Percentiles rank a stretch among this genome's conserved stretches.
Conservation (phyloP, 1,284 basidiomycete genomes). For the Irpex sp. region DNA sequence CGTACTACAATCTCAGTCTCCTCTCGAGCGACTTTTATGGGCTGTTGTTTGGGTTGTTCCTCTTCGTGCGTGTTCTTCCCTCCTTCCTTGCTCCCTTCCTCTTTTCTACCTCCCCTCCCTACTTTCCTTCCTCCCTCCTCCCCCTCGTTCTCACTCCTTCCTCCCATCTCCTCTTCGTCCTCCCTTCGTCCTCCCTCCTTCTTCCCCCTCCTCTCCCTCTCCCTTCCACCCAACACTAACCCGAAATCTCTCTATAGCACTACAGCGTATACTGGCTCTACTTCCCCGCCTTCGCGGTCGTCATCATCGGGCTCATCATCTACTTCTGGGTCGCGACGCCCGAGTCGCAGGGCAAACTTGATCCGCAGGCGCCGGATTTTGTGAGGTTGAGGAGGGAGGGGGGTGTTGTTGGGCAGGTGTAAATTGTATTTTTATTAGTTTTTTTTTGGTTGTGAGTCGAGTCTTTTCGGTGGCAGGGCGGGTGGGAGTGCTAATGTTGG, state of each 20-base stretch:
- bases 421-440: background rate
- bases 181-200: too few relatives aligned
- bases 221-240: too few relatives aligned
- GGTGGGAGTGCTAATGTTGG: too few relatives aligned
- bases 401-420: constrained; percentile 24
- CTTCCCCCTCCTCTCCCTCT: too few relatives aligned
- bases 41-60: constrained; percentile 63
- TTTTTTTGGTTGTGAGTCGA: background rate
- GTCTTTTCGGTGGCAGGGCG: too few relatives aligned
- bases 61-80: constrained; percentile 32
- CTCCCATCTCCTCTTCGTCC: too few relatives aligned
- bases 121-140: too few relatives aligned
- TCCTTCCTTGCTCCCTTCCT: too few relatives aligned
- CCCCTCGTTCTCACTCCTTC: too few relatives aligned
- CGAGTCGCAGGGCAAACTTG: constrained; percentile 69
- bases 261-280: constrained; percentile 82
- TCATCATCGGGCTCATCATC: constrained; percentile 67
- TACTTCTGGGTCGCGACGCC: constrained; percentile 83
- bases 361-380: constrained; percentile 62
- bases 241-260: constrained; percentile 41
- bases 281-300: constrained; percentile 69
- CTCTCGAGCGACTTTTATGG: constrained; percentile 85
- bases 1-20: constrained; percentile 80
- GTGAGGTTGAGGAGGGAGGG: constrained; percentile 34
- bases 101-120: too few relatives aligned